These are phyloP conservation scores for Syncephalastrum sp. DNA, from an alignment of 371 early-diverging fungal genomes.

Conservation along the genomic window DNA sequence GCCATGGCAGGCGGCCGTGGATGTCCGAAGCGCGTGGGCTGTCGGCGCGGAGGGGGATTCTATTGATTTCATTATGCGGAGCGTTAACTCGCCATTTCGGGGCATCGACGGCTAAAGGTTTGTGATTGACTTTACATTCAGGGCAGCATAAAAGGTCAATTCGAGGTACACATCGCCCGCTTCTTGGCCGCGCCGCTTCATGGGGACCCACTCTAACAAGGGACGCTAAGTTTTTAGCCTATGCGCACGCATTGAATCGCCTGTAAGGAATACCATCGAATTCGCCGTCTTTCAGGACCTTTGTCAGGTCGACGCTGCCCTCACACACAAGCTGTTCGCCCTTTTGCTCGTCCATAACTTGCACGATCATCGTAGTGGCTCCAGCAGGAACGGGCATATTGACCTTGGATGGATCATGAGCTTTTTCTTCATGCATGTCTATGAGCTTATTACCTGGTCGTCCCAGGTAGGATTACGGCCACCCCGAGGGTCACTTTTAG, in stretches of 20 bases:
- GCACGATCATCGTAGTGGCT: conserved; percentile 31
- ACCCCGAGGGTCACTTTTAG: conserved; percentile 42
- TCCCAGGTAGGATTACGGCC: conserved; percentile 53
- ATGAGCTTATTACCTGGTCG: conserved; percentile 41
- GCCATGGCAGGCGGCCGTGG: conserved; percentile 17
- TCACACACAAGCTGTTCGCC: conserved; percentile 28
- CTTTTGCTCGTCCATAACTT: conserved; percentile 28
- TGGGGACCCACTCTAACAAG: conserved; percentile 55
- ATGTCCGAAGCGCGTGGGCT: conserved; percentile 34
- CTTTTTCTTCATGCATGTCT: neutral
- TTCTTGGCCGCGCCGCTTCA: conserved; percentile 47
- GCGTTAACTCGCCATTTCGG: too few species aligned
- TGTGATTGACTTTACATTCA: too few species aligned
- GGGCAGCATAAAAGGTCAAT: conserved; percentile 55
- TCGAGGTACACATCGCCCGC: conserved; percentile 60
- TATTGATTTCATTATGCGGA: conserved; percentile 39
- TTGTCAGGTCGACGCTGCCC: conserved; percentile 59
- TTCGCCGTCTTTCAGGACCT: conserved; percentile 63
- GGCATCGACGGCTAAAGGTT: too few species aligned
- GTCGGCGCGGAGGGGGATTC: conserved; percentile 42
- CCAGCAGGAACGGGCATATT: conserved; percentile 44
- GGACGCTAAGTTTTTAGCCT: conserved; percentile 5
- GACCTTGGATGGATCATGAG: conserved; percentile 20
- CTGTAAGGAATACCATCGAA: conserved; percentile 52
- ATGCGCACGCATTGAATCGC: conserved; percentile 42